Evolutionary conservation across 2,329 filamentous ascomycete species (phyloP), one percentile per base, ranked within the genome.

Genomic region (Beauveria brongniartii): DNA sequence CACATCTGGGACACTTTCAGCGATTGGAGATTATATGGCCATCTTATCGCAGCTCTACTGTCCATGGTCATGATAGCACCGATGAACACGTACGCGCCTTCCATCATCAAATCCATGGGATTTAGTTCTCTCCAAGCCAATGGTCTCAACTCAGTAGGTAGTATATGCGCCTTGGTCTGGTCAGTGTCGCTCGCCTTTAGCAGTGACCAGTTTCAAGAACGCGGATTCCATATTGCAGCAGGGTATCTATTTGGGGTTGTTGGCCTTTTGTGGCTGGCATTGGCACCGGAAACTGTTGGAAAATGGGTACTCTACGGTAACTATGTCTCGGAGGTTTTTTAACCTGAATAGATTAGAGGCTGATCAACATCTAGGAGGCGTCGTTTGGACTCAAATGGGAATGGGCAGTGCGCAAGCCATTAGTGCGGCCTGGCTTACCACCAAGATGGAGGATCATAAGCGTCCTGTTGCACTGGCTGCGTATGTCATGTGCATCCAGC

Each of bases 21-120:
- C 12, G 69, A 71, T 50, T 71, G 69, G 68, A 61, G 68, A 22
- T 5, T 70, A 7, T 71, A 71, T 16, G 69, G 69, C 0, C 69
- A 71, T 54, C 64, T 71, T 0, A 60, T 67, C 1, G 67, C 65
- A 0, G 69, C 61, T 0, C 56, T 70, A 0, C 64, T 71, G 1
- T 69, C 69, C 7, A 71, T 71, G 69, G 61, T 70, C 14, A 71
- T 71, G 69, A 70, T 71, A 16, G 48, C 69, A 1, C 69, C 69
- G 0, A 67, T 71, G 64, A 71, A 71, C 30, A 70, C 68, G 0
- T 71, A 71, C 22, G 69, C 67, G 0, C 69, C 69, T 0, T 71
- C 69, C 1, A 70, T 71, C 16, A 71, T 71, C 61, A 69, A 70
- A 55, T 67, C 66, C 1, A 43, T 71, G 0, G 69, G 68, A 0